Evolutionary conservation across 345 rosid genomes (phyloP), one percentile per base, ranked within the genome.

Genomic region (Sisymbrium altissimum): DNA sequence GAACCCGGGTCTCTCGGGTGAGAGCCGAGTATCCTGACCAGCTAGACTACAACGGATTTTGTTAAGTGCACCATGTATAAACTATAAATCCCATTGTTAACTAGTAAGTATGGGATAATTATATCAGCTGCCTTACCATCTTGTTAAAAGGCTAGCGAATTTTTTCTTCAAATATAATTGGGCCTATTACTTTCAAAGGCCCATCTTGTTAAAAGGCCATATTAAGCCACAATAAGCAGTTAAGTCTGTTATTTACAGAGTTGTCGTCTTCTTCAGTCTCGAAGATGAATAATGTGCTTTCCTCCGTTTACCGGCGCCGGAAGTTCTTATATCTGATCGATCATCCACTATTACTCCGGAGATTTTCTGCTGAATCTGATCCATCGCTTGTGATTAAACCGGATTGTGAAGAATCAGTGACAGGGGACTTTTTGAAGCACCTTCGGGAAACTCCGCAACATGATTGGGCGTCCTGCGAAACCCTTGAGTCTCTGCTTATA

Each of bases 21-120:
- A 86, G 88, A 87, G 90, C 86, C 88, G 81, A 84, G 81, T 86
- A 86, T 83, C 89, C 89, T 84, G 46, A 86, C 89, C 86, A 66
- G 38, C 90, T 82, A 78, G 81, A 78, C 81, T 78, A 78, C 81
- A 59, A 64, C 68, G 77, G n/a, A n/a, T n/a, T n/a, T n/a, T n/a
- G n/a, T n/a, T n/a, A n/a, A n/a, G n/a, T n/a, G n/a, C n/a, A n/a
- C n/a, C n/a, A n/a, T n/a, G n/a, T n/a, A n/a, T n/a, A n/a, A n/a
- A n/a, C n/a, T n/a, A n/a, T n/a, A n/a, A n/a, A n/a, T n/a, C n/a
- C n/a, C n/a, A n/a, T n/a, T n/a, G n/a, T n/a, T n/a, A n/a, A n/a
- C n/a, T n/a, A n/a, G n/a, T n/a, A n/a, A n/a, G n/a, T n/a, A n/a
- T n/a, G n/a, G n/a, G n/a, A n/a, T n/a, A n/a, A n/a, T n/a, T n/a